Percentiles rank a stretch among this genome's conserved stretches.
phyloP scores from a whole-genome alignment of 768 basidiomycete genomes.

The Agaricus subrufescens region DNA sequence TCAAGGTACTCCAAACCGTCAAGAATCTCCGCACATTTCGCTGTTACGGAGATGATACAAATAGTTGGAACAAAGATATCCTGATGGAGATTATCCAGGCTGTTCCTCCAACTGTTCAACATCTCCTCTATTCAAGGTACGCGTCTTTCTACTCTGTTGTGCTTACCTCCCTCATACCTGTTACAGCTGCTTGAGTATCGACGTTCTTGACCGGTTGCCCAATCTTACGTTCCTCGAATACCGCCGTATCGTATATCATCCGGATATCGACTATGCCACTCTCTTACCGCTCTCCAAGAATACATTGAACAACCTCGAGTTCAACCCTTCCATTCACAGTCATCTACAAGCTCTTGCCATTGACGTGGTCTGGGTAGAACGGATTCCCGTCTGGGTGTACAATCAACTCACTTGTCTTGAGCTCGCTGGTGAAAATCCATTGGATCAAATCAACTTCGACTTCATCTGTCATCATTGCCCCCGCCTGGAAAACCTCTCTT shows the following conservation, averaged over 20 bases:
- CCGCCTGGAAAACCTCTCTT: conserved; percentile 30
- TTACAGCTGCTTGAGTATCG: background rate
- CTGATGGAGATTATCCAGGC: conserved; percentile 24
- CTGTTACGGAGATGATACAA: conserved; percentile 27
- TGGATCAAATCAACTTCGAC: conserved; percentile 26
- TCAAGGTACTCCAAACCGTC: conserved; percentile 25
- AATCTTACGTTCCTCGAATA: conserved; percentile 8
- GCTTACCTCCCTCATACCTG: background rate
- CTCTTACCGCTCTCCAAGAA: background rate
- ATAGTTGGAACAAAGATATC: conserved; percentile 14
- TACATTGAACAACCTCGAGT: background rate
- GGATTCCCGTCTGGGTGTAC: conserved; percentile 9
- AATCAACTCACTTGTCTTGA: conserved; percentile 5
- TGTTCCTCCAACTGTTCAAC: conserved; percentile 23
- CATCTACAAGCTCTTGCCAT: conserved; percentile 3
- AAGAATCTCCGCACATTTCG: conserved; percentile 31
- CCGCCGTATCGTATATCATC: conserved; percentile 1
- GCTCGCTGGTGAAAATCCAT: background rate
- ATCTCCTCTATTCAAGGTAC: conserved; percentile 8
- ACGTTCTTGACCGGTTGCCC: background rate
- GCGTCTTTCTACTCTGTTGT: background rate
- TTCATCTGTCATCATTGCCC: conserved; percentile 29
- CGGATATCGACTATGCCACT: background rate
- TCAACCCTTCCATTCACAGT: background rate
- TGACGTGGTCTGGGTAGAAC: conserved; percentile 1